Evolutionary conservation across 1,284 basidiomycete species (phyloP).

Genomic region (Ustilago vetiveriae): DNA sequence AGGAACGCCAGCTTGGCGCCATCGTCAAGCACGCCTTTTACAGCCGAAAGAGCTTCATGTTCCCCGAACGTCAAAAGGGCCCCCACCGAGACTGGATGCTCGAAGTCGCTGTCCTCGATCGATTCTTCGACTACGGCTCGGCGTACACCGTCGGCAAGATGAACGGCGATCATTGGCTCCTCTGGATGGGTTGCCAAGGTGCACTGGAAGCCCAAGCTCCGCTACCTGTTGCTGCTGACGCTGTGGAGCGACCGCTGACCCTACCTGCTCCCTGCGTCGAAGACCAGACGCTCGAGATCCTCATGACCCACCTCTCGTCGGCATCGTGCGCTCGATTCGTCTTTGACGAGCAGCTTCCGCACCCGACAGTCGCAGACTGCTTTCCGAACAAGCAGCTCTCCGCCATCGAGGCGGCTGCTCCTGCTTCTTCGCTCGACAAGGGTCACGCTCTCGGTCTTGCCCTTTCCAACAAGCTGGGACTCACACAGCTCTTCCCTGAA

Average conservation of each 20-base stretch:
- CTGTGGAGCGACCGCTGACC: slow-evolving; percentile 46
- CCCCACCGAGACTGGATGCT: slow-evolving; percentile 94
- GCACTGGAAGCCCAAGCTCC: slow-evolving; percentile 52
- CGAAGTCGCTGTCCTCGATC: slow-evolving; percentile 90
- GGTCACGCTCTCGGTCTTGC: slow-evolving; percentile 75
- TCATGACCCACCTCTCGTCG: slow-evolving; percentile 93
- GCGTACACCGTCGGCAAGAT: slow-evolving; percentile 98
- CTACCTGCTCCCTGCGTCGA: slow-evolving; percentile 45
- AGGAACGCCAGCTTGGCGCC: slow-evolving; percentile 50
- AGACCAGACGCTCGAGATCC: slow-evolving; percentile 96
- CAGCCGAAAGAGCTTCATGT: slow-evolving; percentile 99
- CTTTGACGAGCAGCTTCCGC: slow-evolving; percentile 68
- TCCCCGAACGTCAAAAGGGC: slow-evolving; percentile 92
- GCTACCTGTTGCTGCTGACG: slow-evolving; percentile 40
- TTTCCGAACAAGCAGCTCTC: slow-evolving; percentile 33
- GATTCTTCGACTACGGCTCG: slow-evolving; percentile 81
- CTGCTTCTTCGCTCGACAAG: slow-evolving; percentile 34
- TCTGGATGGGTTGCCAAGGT: slow-evolving; percentile 73
- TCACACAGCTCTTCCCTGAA: slow-evolving; percentile 82
- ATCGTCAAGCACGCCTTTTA: slow-evolving; percentile 75
- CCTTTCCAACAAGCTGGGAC: slow-evolving; percentile 80
- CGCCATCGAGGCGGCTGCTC: slow-evolving; percentile 8
- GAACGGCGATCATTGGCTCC: slow-evolving; percentile 98
- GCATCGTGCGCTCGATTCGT: slow-evolving; percentile 82
- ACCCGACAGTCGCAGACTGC: slow-evolving; percentile 43